phyloP scores from a whole-genome alignment of 495 filamentous ascomycete species.

The Amphirosellinia nigrospora region DNA sequence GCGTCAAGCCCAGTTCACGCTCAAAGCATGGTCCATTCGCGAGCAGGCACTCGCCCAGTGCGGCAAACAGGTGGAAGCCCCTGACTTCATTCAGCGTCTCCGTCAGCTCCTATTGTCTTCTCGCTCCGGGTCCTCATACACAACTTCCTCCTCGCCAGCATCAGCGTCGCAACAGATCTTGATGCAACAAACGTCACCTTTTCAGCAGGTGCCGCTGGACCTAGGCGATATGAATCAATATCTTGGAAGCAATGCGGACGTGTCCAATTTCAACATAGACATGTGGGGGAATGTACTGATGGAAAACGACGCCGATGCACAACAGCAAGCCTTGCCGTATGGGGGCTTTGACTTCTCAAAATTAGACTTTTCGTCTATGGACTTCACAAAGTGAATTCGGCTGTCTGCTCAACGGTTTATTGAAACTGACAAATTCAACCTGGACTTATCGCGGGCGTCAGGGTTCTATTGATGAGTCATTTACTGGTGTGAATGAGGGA shows the following conservation, averaged over 20 bases:
- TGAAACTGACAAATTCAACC: not conserved
- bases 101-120: constrained; percentile 23
- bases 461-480: not conserved
- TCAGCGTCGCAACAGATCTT: not conserved
- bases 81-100: constrained; percentile 42
- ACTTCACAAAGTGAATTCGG: not conserved
- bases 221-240: constrained; percentile 17
- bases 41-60: constrained; percentile 38
- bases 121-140: not conserved
- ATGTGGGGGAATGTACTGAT: constrained; percentile 28
- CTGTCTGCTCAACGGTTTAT: not conserved
- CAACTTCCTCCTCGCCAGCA: constrained; percentile 2
- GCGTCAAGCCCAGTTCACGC: constrained; percentile 43
- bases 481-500: not conserved
- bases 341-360: constrained; percentile 22
- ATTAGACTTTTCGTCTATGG: constrained; percentile 17
- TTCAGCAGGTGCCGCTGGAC: constrained; percentile 13
- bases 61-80: constrained; percentile 29
- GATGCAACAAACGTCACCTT: constrained; percentile 15
- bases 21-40: constrained; percentile 52
- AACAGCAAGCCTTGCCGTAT: constrained; percentile 15
- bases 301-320: constrained; percentile 7
- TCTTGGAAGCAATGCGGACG: not conserved
- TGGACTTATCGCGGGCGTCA: not conserved
- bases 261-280: constrained; percentile 15